phyloP scores from a whole-genome alignment of 1,284 basidiomycete genomes.

The Ceratobasidium papillatum region DNA sequence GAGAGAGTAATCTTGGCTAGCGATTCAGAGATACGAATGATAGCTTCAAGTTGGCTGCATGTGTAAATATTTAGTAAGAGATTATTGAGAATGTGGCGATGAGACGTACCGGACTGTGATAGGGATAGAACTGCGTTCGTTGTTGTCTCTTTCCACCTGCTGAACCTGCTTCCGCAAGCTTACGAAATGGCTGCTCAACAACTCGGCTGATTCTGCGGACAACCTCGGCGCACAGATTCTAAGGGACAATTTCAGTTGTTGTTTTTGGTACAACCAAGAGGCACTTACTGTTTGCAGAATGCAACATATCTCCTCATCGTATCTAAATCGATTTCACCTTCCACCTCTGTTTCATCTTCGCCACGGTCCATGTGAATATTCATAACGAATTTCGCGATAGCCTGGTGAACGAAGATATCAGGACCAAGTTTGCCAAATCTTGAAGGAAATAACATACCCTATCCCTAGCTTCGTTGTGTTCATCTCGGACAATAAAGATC shows the following conservation, averaged over 20 bases:
- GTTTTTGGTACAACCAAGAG: not conserved
- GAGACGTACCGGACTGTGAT: constrained; percentile 89
- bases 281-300: constrained; percentile 87
- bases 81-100: not conserved
- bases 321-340: constrained; percentile 96
- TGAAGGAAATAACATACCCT: constrained; percentile 60
- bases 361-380: constrained; percentile 97
- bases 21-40: constrained; percentile 97
- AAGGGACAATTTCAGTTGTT: constrained; percentile 25
- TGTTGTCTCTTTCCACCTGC: constrained; percentile 95
- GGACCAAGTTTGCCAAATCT: not conserved
- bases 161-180: constrained; percentile 93
- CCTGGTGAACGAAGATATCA: constrained; percentile 59
- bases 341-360: constrained; percentile 70
- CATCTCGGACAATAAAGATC: constrained; percentile 99
- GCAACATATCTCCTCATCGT: constrained; percentile 99
- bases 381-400: constrained; percentile 98
- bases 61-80: constrained; percentile 33
- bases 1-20: constrained; percentile 94
- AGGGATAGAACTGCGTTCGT: constrained; percentile 96
- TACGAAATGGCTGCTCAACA: constrained; percentile 97
- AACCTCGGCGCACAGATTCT: constrained; percentile 97
- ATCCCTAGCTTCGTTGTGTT: constrained; percentile 95
- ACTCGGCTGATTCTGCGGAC: constrained; percentile 93
- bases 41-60: constrained; percentile 94